Percentiles rank a stretch among this genome's conserved stretches.
These are phyloP conservation scores for Leccinum uliginosum DNA, from an alignment of 768 basidiomycete species.

Conservation along the genomic window DNA sequence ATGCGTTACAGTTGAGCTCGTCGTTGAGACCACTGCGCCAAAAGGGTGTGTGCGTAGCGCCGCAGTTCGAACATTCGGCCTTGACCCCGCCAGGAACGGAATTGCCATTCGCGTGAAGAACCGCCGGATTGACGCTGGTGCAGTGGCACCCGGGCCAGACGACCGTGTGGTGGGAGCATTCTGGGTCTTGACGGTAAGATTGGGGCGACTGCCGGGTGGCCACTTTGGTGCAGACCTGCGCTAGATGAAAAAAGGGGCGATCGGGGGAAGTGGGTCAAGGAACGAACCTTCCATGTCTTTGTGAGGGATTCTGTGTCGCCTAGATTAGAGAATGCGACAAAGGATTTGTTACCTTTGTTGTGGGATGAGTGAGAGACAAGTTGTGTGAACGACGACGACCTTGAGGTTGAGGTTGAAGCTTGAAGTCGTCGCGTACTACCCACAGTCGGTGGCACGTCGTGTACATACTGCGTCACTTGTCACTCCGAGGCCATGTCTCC, in stretches of 20 bases:
- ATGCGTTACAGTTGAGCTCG: slow-evolving; percentile 86
- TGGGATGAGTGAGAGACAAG: too few species aligned
- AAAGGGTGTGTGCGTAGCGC: slow-evolving; percentile 82
- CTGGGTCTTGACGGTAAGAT: slow-evolving; percentile 58
- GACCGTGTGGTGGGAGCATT: slow-evolving; percentile 42
- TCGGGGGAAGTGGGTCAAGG: neutral
- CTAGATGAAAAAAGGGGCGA: slow-evolving; percentile 5
- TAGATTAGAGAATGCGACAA: slow-evolving; percentile 77
- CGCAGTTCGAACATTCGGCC: slow-evolving; percentile 85
- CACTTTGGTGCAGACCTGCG: slow-evolving; percentile 86
- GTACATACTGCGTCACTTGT: too few species aligned
- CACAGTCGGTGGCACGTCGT: too few species aligned
- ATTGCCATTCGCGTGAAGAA: slow-evolving; percentile 30
- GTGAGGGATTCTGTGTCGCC: slow-evolving; percentile 80
- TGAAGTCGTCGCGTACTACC: too few species aligned
- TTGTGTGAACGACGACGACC: too few species aligned
- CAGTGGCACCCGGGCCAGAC: slow-evolving; percentile 61
- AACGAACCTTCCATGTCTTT: slow-evolving; percentile 82
- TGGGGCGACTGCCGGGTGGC: slow-evolving; percentile 55
- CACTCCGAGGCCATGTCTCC: too few species aligned
- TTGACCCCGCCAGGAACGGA: slow-evolving; percentile 58
- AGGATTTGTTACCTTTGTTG: too few species aligned
- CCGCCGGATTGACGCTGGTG: slow-evolving; percentile 51
- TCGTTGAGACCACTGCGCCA: slow-evolving; percentile 86
- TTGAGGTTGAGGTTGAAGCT: too few species aligned